Base-by-base conservation (phyloP, 2,329 filamentous ascomycete genomes). In the Aspergillus hiratsukae region DNA sequence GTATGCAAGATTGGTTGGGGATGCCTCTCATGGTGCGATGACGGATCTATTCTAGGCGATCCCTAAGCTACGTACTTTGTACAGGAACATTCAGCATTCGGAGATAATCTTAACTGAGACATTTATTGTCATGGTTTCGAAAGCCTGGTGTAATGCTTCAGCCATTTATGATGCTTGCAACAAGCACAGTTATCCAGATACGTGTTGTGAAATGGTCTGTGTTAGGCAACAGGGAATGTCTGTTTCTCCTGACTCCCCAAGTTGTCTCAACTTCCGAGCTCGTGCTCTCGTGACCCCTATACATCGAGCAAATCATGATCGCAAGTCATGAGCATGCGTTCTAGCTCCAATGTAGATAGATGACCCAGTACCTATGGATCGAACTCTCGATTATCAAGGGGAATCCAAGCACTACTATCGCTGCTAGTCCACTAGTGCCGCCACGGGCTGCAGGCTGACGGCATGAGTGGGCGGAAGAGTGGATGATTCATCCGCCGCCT, bases 1-100 rank as follows among this genome's bases (percentile, higher is more conserved):
- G 80, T 97, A 97, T 78, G 89, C 89, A 6, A 78, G 83, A 46
- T 74, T 97, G 67, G 93, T 97, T 0, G 89, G 91, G 1, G 92
- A 97, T 82, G 93, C 93, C 10, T 93, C 88, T 71, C 89, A 93
- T 67, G 93, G 93, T 4, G 91, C 91, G 8, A 88, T 96, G 75
- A 96, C 92, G 41, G 92, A 96, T 78, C 71, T 87, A 55, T 89
- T 86, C 58, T 84, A 56, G 60, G 45, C 23, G 14, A 8, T 51
- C 43, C 23, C 11, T 25, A 14, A 11, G 7, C 23, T 23, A 21
- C n/a, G 19, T 21, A 43, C n/a, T 11, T 11, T 23, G 10, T 11
- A 6, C 23, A 7, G 21, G 43, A 46, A 14, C 23, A 3, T 46
- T 46, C 21, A 23, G 23, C 21, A 27, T 46, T 14, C 41, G 4